Evolutionary conservation across 345 rosid genomes (phyloP).

Genomic region (Angophora floribunda): DNA sequence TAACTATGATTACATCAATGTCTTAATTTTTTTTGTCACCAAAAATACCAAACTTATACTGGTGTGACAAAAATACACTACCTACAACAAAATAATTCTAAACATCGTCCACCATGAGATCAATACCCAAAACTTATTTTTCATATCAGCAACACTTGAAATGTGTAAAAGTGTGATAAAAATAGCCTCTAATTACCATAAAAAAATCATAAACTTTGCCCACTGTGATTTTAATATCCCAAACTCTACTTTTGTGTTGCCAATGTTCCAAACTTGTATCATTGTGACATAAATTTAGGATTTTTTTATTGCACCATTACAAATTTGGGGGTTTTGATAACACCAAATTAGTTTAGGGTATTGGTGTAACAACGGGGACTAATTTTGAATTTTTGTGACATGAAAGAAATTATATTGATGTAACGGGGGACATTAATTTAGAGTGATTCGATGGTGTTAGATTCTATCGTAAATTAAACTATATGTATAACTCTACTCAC

Average conservation of each 20-base stretch:
- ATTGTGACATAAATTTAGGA: not conserved
- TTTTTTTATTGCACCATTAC: not conserved
- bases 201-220: not conserved
- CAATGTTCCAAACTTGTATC: not conserved
- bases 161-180: not conserved
- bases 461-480: not conserved
- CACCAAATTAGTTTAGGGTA: not conserved
- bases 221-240: no score
- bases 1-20: not conserved
- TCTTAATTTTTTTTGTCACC: no score
- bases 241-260: not conserved
- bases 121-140: not conserved
- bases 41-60: no score
- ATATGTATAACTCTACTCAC: not conserved
- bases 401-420: not conserved
- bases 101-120: not conserved
- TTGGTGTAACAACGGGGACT: not conserved
- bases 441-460: no score
- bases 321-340: not conserved
- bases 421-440: not conserved
- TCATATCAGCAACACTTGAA: not conserved
- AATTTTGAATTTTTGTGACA: not conserved
- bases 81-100: not conserved
- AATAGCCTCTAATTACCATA: not conserved
- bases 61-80: no score